Conservation (phyloP, 2,329 filamentous ascomycete species). For the Trichoderma sp. region DNA sequence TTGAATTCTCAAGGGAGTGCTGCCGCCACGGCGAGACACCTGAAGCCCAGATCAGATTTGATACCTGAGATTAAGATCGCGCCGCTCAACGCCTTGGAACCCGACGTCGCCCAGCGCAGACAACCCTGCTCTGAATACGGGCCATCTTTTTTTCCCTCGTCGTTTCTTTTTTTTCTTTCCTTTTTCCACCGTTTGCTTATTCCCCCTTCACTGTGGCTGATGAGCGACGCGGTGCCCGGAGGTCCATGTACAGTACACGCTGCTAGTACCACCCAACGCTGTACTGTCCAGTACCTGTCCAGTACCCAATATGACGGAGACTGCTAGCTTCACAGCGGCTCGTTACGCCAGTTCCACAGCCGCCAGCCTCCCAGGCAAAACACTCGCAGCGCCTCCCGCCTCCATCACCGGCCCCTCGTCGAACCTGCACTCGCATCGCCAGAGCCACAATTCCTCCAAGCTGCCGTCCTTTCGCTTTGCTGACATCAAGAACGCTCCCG, state of each 20-base stretch:
- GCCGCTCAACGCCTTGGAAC: background rate
- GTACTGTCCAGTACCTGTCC: background rate
- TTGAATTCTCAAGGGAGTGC: background rate
- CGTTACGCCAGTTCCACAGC: constrained; percentile 20
- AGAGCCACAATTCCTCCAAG: constrained; percentile 55
- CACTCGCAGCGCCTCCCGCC: constrained; percentile 20
- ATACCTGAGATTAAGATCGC: background rate
- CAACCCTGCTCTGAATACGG: background rate
- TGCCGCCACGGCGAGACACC: background rate
- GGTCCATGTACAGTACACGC: constrained; percentile 13
- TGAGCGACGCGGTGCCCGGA: constrained; percentile 9
- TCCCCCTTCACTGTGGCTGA: constrained; percentile 11
- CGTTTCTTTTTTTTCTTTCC: background rate
- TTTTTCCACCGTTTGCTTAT: background rate
- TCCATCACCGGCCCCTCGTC: constrained; percentile 22
- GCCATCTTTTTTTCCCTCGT: background rate
- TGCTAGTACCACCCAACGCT: constrained; percentile 5
- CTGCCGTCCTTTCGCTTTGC: constrained; percentile 55
- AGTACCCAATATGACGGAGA: constrained; percentile 21
- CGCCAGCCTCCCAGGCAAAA: constrained; percentile 19
- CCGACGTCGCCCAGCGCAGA: background rate
- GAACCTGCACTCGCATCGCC: constrained; percentile 47
- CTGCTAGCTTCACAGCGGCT: constrained; percentile 22
- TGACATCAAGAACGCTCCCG: constrained; percentile 41
- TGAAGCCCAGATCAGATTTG: background rate